phyloP scores from a whole-genome alignment of 2,329 filamentous ascomycete genomes.

The Ophiostoma ips region DNA sequence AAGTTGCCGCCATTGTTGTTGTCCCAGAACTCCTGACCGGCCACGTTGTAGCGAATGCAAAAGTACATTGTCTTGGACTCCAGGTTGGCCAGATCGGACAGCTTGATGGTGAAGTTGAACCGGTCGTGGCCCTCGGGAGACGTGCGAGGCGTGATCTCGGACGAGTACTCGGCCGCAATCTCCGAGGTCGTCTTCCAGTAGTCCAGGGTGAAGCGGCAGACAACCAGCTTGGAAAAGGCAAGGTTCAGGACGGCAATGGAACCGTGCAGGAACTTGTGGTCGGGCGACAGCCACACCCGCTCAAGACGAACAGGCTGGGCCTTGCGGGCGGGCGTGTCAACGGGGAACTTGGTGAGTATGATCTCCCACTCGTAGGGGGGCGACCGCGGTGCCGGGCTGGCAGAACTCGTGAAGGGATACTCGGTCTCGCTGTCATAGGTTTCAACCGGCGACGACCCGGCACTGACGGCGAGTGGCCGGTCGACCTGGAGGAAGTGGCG shows the following conservation, averaged over 20 bases:
- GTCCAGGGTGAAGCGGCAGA: conserved; percentile 90
- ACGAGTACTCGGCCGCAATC: conserved; percentile 73
- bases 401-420: conserved; percentile 62
- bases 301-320: conserved; percentile 65
- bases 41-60: conserved; percentile 77
- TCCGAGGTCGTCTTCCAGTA: conserved; percentile 99
- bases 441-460: conserved; percentile 81
- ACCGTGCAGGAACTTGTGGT: conserved; percentile 77
- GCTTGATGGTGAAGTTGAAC: conserved; percentile 87
- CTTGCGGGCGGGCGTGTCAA: conserved; percentile 47
- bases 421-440: conserved; percentile 75
- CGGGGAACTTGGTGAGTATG: conserved; percentile 68
- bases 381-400: conserved; percentile 22
- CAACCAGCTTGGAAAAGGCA: conserved; percentile 75
- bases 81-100: conserved; percentile 80
- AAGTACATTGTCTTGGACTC: conserved; percentile 88
- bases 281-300: conserved; percentile 70
- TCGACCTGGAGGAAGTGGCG: conserved; percentile 92
- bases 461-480: conserved; percentile 87
- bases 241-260: conserved; percentile 77
- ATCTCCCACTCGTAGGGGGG: conserved; percentile 77
- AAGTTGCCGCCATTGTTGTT: conserved; percentile 83
- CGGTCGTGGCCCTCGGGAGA: conserved; percentile 56
- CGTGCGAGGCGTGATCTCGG: conserved; percentile 58
- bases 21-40: conserved; percentile 84